Percentiles rank a stretch among this genome's conserved stretches.
phyloP scores from a whole-genome alignment of 2,329 filamentous ascomycete species.

The Cercospora janseana region DNA sequence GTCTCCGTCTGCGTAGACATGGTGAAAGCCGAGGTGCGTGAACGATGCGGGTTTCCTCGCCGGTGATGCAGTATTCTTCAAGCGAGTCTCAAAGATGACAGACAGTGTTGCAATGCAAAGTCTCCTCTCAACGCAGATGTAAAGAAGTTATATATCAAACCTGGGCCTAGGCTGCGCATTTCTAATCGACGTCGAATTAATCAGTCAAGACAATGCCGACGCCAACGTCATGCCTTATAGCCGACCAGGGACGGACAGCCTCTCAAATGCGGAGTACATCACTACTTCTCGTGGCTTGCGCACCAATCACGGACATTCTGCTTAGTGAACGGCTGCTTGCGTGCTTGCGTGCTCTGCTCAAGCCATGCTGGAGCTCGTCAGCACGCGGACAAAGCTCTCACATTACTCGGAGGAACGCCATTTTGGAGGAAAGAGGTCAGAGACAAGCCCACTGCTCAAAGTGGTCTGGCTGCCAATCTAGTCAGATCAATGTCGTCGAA shows the following conservation, averaged over 20 bases:
- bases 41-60: no score
- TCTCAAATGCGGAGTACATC: slow-evolving; percentile 8
- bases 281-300: not conserved
- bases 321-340: slow-evolving; percentile 15
- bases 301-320: slow-evolving; percentile 17
- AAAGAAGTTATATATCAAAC: slow-evolving; percentile 11
- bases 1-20: slow-evolving; percentile 31
- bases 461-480: not conserved
- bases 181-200: slow-evolving; percentile 14
- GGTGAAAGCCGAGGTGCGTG: no score
- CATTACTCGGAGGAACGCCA: slow-evolving; percentile 1
- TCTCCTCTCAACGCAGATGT: no score
- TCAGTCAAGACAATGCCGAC: slow-evolving; percentile 14
- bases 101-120: no score
- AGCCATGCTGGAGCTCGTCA: not conserved
- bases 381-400: not conserved
- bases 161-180: slow-evolving; percentile 10
- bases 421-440: not conserved
- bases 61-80: not conserved
- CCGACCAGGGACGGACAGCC: not conserved
- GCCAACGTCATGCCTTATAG: slow-evolving; percentile 16
- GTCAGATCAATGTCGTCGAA: slow-evolving; percentile 11
- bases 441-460: not conserved
- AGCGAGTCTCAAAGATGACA: no score
- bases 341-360: slow-evolving; percentile 15